Conservation (phyloP, 331 rosid species). For the Spiraea crenata region DNA sequence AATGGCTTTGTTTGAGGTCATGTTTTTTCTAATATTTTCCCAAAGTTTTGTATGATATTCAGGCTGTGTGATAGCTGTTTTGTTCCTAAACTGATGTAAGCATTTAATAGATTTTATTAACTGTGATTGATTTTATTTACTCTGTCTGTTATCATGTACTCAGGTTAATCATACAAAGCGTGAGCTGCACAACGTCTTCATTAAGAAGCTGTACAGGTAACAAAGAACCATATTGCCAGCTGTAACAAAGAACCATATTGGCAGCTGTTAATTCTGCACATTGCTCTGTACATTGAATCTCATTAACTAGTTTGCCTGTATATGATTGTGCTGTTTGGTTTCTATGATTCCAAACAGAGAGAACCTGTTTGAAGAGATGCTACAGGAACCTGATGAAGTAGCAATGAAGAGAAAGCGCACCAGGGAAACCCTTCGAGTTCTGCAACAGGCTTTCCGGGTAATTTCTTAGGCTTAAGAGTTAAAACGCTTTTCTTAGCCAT, state of each 20-base stretch:
- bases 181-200: conserved; percentile 86
- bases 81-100: neutral
- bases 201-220: conserved; percentile 88
- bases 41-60: neutral
- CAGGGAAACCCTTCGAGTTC: conserved; percentile 74
- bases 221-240: neutral
- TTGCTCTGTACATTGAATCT: neutral
- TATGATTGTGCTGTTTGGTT: conserved; percentile 19
- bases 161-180: conserved; percentile 92
- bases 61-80: neutral
- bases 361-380: conserved; percentile 83
- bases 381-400: conserved; percentile 84
- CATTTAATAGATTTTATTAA: neutral
- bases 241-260: conserved; percentile 32
- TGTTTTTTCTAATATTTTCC: neutral
- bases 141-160: conserved; percentile 19
- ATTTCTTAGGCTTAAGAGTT: conserved; percentile 7
- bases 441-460: conserved; percentile 82
- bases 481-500: neutral
- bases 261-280: conserved; percentile 6
- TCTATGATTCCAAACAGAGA: conserved; percentile 55
- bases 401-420: conserved; percentile 77
- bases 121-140: neutral
- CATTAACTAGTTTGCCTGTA: neutral
- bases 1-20: neutral